phyloP scores from a whole-genome alignment of 352 stramenopile species.

The Poterioochromonas sp. region DNA sequence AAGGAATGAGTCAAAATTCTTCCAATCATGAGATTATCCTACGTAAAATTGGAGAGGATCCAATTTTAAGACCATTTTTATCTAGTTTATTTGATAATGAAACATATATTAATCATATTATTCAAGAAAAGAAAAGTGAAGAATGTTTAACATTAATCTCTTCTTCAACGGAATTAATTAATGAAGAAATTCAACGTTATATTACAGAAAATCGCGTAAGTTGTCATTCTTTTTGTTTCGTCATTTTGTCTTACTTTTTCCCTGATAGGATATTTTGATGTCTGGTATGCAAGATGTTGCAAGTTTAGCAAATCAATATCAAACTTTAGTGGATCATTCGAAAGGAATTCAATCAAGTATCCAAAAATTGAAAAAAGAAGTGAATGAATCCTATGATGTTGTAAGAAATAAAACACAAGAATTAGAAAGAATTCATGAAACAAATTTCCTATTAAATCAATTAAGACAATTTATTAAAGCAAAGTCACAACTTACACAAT shows the following conservation, averaged over 20 bases:
- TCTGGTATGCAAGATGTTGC: conserved; percentile 32
- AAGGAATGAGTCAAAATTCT: too few species aligned
- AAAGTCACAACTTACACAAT: conserved; percentile 17
- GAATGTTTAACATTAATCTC: neutral
- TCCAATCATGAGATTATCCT: too few species aligned
- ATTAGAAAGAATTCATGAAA: conserved; percentile 25
- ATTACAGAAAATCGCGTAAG: conserved; percentile 5
- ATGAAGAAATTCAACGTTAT: conserved; percentile 28
- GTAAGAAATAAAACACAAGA: neutral
- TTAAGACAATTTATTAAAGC: conserved; percentile 14
- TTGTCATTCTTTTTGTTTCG: neutral
- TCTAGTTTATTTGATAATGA: neutral
- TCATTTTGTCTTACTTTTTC: neutral
- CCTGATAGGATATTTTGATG: conserved; percentile 14
- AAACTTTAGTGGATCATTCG: neutral
- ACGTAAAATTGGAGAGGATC: conserved; percentile 10
- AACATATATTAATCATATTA: conserved; percentile 21
- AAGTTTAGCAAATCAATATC: conserved; percentile 12
- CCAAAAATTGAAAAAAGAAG: conserved; percentile 1
- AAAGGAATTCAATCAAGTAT: neutral
- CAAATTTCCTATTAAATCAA: neutral
- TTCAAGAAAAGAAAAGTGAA: conserved; percentile 16
- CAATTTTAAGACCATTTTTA: conserved; percentile 16
- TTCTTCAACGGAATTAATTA: neutral
- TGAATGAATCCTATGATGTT: conserved; percentile 6